These are phyloP conservation scores for Eucalyptus victrix DNA, from an alignment of 345 rosid genomes.

Conservation along the genomic window DNA sequence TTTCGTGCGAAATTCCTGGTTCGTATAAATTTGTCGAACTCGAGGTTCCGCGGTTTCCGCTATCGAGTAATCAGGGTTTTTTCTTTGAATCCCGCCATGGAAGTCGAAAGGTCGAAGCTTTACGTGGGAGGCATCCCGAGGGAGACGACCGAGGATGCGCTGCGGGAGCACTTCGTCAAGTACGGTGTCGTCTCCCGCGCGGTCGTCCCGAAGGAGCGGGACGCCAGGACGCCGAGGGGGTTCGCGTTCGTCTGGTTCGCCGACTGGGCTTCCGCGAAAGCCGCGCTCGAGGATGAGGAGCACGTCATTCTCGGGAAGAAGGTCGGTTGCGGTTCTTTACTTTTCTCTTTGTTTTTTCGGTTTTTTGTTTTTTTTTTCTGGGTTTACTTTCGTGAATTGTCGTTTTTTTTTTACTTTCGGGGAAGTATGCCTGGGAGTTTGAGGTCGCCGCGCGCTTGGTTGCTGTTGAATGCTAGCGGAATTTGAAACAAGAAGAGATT, in stretches of 20 bases:
- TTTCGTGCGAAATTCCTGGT: background rate
- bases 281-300: conserved; percentile 33
- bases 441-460: background rate
- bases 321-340: conserved; percentile 28
- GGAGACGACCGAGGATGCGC: conserved; percentile 45
- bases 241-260: conserved; percentile 70
- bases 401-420: background rate
- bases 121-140: conserved; percentile 59
- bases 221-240: conserved; percentile 34
- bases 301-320: conserved; percentile 62
- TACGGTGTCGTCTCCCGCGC: conserved; percentile 53
- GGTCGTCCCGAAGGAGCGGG: conserved; percentile 34
- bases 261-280: conserved; percentile 29
- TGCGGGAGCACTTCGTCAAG: conserved; percentile 44
- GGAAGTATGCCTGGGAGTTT: background rate
- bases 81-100: conserved; percentile 10
- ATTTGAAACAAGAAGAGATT: background rate
- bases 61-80: background rate
- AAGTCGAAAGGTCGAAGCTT: conserved; percentile 39
- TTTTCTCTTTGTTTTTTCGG: background rate
- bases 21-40: too few species aligned
- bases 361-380: background rate
- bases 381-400: background rate
- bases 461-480: background rate
- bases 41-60: background rate